Conservation (phyloP, 2,329 filamentous ascomycete genomes). For the Cordyceps javanica region DNA sequence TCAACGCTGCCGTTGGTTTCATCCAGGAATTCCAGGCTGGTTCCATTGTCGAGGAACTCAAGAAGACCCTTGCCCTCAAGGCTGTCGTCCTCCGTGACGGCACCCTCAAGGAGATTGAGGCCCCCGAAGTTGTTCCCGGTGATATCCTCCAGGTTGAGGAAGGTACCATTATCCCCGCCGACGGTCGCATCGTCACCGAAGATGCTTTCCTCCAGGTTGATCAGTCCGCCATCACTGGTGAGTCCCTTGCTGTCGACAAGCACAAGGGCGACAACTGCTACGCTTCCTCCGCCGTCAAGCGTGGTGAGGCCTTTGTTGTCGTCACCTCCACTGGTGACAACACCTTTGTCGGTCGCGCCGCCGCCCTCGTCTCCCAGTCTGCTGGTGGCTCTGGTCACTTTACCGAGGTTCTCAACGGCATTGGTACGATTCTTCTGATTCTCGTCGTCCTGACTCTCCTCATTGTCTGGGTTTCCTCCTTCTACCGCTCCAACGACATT, state of each 20-base stretch:
- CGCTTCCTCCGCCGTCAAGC: slow-evolving; percentile 83
- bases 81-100: slow-evolving; percentile 79
- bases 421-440: slow-evolving; percentile 68
- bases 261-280: slow-evolving; percentile 75
- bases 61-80: slow-evolving; percentile 85
- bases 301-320: slow-evolving; percentile 78
- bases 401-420: slow-evolving; percentile 83
- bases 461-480: slow-evolving; percentile 78
- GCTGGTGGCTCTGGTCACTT: slow-evolving; percentile 74
- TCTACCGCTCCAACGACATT: slow-evolving; percentile 80
- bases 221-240: slow-evolving; percentile 86
- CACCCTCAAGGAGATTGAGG: slow-evolving; percentile 70
- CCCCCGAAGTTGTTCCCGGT: slow-evolving; percentile 78
- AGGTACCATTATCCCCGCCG: slow-evolving; percentile 84
- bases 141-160: slow-evolving; percentile 88
- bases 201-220: slow-evolving; percentile 84
- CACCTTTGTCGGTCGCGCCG: slow-evolving; percentile 84
- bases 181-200: slow-evolving; percentile 79
- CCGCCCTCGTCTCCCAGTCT: slow-evolving; percentile 76
- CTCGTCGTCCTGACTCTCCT: slow-evolving; percentile 76
- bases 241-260: slow-evolving; percentile 89
- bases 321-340: slow-evolving; percentile 81
- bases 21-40: slow-evolving; percentile 85
- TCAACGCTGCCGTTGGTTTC: slow-evolving; percentile 83
- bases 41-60: slow-evolving; percentile 84